Conservation (phyloP, 2,329 filamentous ascomycete genomes). For the Fusarium foetens region DNA sequence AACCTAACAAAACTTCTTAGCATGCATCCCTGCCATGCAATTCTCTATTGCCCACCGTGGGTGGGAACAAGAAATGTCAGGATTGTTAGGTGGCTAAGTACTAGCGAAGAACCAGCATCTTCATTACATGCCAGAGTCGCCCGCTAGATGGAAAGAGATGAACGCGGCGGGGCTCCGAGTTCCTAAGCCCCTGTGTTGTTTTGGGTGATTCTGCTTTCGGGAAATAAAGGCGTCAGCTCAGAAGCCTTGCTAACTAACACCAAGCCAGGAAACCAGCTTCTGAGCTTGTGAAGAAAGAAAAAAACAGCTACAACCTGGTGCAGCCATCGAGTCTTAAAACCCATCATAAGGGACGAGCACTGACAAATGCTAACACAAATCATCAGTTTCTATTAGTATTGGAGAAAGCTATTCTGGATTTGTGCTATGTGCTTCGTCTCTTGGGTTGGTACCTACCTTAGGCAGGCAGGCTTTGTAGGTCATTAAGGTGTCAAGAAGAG, state of each 20-base stretch:
- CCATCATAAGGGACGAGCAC: not conserved
- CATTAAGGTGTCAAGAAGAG: not conserved
- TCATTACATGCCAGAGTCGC: slow-evolving; percentile 31
- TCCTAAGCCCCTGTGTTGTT: slow-evolving; percentile 12
- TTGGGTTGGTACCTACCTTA: not conserved
- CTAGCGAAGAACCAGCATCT: not conserved
- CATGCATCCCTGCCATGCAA: not conserved
- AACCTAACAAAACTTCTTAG: not conserved
- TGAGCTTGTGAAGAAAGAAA: not conserved
- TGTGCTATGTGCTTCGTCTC: not conserved
- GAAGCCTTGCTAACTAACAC: slow-evolving; percentile 5
- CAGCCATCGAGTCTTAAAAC: not conserved
- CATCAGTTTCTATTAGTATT: not conserved
- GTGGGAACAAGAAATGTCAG: not conserved
- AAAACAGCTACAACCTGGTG: not conserved
- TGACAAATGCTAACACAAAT: not conserved
- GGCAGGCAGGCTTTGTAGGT: not conserved
- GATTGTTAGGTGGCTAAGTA: slow-evolving; percentile 3
- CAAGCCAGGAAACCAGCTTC: slow-evolving; percentile 13
- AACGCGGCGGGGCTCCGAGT: slow-evolving; percentile 5
- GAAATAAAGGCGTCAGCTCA: slow-evolving; percentile 15
- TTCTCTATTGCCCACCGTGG: not conserved
- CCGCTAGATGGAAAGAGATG: not conserved
- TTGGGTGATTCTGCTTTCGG: slow-evolving; percentile 37
- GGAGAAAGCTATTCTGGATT: not conserved